Conservation (phyloP, 2,329 filamentous ascomycete species). For the Colletotrichum gloeosporioides region DNA sequence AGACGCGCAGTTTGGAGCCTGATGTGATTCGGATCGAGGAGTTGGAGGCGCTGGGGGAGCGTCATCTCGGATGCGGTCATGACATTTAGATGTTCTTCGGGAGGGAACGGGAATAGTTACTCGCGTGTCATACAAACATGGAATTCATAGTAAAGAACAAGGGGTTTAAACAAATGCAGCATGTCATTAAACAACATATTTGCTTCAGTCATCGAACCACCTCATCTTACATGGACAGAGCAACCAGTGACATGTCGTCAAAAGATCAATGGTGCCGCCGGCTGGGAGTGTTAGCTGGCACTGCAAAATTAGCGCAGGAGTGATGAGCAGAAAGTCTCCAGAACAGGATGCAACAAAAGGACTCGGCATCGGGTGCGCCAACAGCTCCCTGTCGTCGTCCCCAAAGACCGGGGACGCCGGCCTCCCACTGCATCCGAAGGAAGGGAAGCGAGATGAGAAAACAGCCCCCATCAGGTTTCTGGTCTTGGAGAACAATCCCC, state of each 20-base stretch:
- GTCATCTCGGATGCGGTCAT: conserved; percentile 39
- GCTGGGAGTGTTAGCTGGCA: neutral
- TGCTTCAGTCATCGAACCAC: neutral
- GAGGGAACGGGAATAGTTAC: neutral
- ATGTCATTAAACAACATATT: rapidly evolving
- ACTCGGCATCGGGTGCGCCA: neutral
- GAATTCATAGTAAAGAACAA: neutral
- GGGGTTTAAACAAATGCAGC: neutral
- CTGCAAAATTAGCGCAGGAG: neutral
- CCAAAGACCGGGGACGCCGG: neutral
- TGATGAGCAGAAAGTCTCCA: neutral
- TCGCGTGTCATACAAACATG: neutral
- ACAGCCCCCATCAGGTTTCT: neutral
- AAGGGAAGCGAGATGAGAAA: neutral
- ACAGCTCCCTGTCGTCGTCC: neutral
- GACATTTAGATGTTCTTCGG: conserved; percentile 23
- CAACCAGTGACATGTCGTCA: neutral
- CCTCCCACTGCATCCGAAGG: neutral
- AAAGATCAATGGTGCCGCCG: neutral
- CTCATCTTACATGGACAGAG: neutral
- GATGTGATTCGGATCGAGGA: conserved; percentile 31
- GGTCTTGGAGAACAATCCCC: neutral
- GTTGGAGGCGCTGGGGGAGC: conserved; percentile 37
- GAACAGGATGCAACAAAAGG: neutral
- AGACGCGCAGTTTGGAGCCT: conserved; percentile 21